Base-by-base conservation (phyloP, 352 stramenopile genomes). In the Phytopythium kandeliae region DNA sequence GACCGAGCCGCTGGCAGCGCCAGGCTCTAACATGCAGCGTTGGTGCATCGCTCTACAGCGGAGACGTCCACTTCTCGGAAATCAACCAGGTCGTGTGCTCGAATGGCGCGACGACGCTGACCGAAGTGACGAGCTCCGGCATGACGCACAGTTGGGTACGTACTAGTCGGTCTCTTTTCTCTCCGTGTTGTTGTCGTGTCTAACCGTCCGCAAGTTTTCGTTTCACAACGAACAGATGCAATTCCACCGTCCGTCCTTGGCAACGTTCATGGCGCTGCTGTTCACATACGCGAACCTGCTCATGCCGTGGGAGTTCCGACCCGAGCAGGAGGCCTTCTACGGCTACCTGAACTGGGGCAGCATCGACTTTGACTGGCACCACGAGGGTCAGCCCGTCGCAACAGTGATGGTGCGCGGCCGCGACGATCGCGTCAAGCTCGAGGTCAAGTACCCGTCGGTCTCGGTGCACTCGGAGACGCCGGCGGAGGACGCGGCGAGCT, bases 121-220 rank as follows among this genome's bases (percentile, higher is more conserved):
- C 81, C 3, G 81, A 92, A 51, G 87, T 98, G 37, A 97, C 92
- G 4, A 97, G 88, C 41, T 96, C 82, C 15, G 92, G 92, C 24
- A 86, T 98, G 82, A 98, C 92, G 6, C 91, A 98, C 58, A 96
- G 89, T 31, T 98, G 93, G 89, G 75, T 86, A 70, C 21, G 66
- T 35, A 2, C 11, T 21, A 3, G 1, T 12, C 30, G 9, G 17
- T 7, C 9, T 36, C 2, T 4, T 25, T 19, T 26, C 12, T 17
- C 33, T 42, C 22, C 30, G 13, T 45, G 45, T 9, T 9, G 4
- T 4, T 9, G 4, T 31, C 28, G 28, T 31, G 4, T 4, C 28
- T 31, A 9, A 31, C 28, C 4, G 28, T 31, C 28, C 9, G 28
- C 9, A 4, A 10, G 28, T 31, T 10, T 31, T n/a, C n/a, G n/a